These are phyloP conservation scores for Dichotomopilus funicola DNA, from an alignment of 2,329 filamentous ascomycete genomes.

Conservation along the genomic window DNA sequence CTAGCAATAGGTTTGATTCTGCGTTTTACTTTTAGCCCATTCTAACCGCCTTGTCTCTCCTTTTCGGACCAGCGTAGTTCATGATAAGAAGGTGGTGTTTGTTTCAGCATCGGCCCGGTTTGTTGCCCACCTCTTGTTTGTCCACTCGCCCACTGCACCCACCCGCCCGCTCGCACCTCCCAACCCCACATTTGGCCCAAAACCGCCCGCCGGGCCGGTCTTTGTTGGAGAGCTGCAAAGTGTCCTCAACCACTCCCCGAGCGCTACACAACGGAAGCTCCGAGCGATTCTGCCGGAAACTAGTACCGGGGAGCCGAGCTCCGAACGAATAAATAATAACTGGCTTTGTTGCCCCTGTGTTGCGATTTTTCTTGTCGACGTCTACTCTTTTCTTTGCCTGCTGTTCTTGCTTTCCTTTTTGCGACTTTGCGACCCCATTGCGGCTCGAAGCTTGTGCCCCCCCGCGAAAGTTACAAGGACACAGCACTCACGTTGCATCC, in stretches of 20 bases:
- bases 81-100: too few species aligned
- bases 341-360: background rate
- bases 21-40: too few species aligned
- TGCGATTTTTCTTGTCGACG: background rate
- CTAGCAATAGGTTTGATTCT: too few species aligned
- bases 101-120: background rate
- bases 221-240: conserved; percentile 17
- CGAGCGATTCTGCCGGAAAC: conserved; percentile 16
- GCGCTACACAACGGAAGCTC: conserved; percentile 1
- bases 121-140: background rate
- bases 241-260: conserved; percentile 16
- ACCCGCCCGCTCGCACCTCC: too few species aligned
- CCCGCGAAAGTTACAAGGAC: background rate
- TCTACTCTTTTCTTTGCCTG: background rate
- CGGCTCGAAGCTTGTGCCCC: background rate
- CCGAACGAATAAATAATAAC: conserved; percentile 13
- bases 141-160: too few species aligned
- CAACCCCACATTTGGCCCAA: conserved; percentile 13
- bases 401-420: background rate
- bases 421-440: too few species aligned
- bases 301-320: conserved; percentile 14
- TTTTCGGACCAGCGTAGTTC: too few species aligned
- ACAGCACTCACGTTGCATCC: too few species aligned
- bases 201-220: conserved; percentile 9
- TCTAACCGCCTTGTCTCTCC: too few species aligned